Conservation (phyloP, 2,329 filamentous ascomycete genomes). For the Penicillium sp. region DNA sequence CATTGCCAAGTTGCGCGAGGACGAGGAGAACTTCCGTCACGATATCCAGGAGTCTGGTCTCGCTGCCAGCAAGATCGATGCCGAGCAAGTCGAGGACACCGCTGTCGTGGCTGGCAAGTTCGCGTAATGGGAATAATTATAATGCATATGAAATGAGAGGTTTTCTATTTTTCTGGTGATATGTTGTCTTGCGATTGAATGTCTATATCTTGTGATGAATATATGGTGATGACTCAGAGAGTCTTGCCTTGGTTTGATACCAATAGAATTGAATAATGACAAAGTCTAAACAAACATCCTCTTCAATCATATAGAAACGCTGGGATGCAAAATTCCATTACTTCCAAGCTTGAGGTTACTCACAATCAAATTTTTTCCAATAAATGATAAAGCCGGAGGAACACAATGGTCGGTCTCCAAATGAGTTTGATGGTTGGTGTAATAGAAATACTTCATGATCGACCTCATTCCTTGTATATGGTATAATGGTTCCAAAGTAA, state of each 20-base stretch:
- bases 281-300: neutral
- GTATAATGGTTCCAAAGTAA: no score
- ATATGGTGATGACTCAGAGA: neutral
- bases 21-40: slow-evolving; percentile 38
- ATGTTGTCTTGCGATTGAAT: neutral
- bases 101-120: slow-evolving; percentile 10
- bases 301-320: no score
- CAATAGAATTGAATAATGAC: neutral
- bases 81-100: slow-evolving; percentile 20
- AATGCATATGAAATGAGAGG: neutral
- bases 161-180: neutral
- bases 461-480: no score
- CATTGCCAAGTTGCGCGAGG: slow-evolving; percentile 32
- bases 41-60: slow-evolving; percentile 22
- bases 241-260: neutral
- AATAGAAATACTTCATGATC: no score
- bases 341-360: no score
- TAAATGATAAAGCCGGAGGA: no score
- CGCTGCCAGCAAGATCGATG: slow-evolving; percentile 12
- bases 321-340: neutral
- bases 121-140: slow-evolving; percentile 6
- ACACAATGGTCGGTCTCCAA: no score
- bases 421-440: no score
- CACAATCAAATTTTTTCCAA: no score
- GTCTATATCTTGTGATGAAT: neutral